phyloP scores from a whole-genome alignment of 192 early-diverging fungal species.

The Endogone sp. region DNA sequence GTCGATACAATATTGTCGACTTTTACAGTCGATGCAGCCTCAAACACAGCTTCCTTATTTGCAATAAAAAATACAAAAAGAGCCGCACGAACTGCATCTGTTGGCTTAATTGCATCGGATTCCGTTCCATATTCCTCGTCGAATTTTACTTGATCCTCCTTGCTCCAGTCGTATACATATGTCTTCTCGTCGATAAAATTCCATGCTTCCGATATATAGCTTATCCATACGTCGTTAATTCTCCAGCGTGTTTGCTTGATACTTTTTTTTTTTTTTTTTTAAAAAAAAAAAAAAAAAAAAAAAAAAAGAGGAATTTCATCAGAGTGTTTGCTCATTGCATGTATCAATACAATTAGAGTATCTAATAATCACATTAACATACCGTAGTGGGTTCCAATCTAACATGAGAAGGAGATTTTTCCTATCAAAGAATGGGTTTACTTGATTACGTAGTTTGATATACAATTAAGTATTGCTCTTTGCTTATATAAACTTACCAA shows the following conservation, averaged over 20 bases:
- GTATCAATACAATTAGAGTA: too few species aligned
- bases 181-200: not conserved
- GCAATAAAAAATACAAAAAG: not conserved
- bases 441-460: not conserved
- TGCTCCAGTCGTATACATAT: not conserved
- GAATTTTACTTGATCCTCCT: not conserved
- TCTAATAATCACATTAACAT: too few species aligned
- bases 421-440: not conserved
- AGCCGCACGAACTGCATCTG: not conserved
- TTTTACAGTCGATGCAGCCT: not conserved
- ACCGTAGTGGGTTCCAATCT: not conserved
- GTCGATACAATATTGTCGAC: not conserved
- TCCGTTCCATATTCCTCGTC: not conserved
- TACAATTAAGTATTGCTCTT: not conserved
- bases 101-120: not conserved
- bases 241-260: not conserved
- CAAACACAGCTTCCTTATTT: not conserved
- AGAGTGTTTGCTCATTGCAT: too few species aligned
- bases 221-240: not conserved
- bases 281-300: too few species aligned
- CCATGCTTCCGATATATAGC: not conserved
- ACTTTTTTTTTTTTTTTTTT: too few species aligned
- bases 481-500: not conserved
- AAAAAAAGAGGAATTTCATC: too few species aligned
- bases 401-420: not conserved